phyloP scores from a whole-genome alignment of 495 filamentous ascomycete genomes.

The Annulohypoxylon maeteangense region DNA sequence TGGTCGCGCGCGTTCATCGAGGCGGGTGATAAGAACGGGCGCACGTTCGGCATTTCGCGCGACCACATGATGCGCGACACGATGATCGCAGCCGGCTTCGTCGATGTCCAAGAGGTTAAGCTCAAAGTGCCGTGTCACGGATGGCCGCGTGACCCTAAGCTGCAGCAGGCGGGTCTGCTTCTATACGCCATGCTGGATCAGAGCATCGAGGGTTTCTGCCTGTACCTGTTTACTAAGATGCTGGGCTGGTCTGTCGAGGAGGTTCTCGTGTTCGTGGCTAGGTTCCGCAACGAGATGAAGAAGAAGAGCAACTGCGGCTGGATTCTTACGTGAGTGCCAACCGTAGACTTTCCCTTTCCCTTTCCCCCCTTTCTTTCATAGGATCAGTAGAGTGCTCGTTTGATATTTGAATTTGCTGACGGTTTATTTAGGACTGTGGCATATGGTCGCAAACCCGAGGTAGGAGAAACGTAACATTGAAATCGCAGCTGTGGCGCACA shows the following conservation, averaged over 20 bases:
- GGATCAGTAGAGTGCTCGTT: not conserved
- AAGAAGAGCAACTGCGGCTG: slow-evolving; percentile 25
- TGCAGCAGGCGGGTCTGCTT: slow-evolving; percentile 24
- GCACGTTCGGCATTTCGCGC: slow-evolving; percentile 3
- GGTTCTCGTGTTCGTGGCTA: slow-evolving; percentile 11
- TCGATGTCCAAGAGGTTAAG: slow-evolving; percentile 19
- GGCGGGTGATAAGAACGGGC: slow-evolving; percentile 6
- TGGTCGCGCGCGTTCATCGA: slow-evolving; percentile 13
- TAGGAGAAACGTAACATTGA: not conserved
- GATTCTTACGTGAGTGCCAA: slow-evolving; percentile 17
- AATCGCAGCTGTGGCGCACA: not conserved
- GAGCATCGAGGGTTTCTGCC: slow-evolving; percentile 20
- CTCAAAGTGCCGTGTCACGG: slow-evolving; percentile 21
- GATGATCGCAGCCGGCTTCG: slow-evolving; percentile 21
- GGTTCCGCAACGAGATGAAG: slow-evolving; percentile 18
- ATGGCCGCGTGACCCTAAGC: slow-evolving; percentile 25
- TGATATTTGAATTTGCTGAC: not conserved
- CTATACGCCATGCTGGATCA: slow-evolving; percentile 23
- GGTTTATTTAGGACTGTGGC: not conserved
- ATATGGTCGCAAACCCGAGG: slow-evolving; percentile 5
- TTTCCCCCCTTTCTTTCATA: not conserved
- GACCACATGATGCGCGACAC: slow-evolving; percentile 9
- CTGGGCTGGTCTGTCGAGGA: slow-evolving; percentile 17
- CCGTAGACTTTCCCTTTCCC: too few relatives aligned
- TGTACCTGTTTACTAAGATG: slow-evolving; percentile 16